Percentiles rank a stretch among this genome's conserved stretches.
Evolutionary conservation across 2,329 filamentous ascomycete species (phyloP).

Genomic region (Microsporum audouinii): DNA sequence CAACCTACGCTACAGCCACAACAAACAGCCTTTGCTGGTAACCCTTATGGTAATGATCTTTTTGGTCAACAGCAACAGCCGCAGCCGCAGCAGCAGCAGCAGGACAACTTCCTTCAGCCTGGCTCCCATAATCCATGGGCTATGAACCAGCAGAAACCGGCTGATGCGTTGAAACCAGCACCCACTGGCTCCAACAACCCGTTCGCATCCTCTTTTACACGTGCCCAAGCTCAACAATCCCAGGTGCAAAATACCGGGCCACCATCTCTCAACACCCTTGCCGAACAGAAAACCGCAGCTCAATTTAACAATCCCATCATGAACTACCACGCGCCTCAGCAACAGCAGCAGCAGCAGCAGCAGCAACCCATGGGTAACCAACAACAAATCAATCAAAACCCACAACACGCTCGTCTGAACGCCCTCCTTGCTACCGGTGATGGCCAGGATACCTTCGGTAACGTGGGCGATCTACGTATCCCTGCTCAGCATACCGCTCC

Average conservation of each 20-base stretch:
- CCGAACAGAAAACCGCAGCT: conserved; percentile 70
- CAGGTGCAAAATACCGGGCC: conserved; percentile 44
- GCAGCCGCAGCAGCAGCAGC: conserved; percentile 38
- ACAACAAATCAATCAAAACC: conserved; percentile 34
- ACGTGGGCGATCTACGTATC: conserved; percentile 90
- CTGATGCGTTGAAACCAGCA: conserved; percentile 60
- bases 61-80: conserved; percentile 41
- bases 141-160: conserved; percentile 42
- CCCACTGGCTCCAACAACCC: conserved; percentile 97
- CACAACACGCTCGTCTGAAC: conserved; percentile 65
- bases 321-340: conserved; percentile 39
- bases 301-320: conserved; percentile 41
- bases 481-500: conserved; percentile 93
- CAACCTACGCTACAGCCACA: conserved; percentile 46
- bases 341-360: conserved; percentile 27
- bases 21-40: conserved; percentile 46
- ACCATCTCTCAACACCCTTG: conserved; percentile 61
- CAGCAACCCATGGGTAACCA: conserved; percentile 28
- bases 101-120: conserved; percentile 54
- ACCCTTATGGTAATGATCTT: conserved; percentile 43
- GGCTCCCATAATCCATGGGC: conserved; percentile 96
- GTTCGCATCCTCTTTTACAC: conserved; percentile 63
- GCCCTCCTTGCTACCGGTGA: conserved; percentile 75
- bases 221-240: conserved; percentile 48
- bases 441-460: conserved; percentile 93